phyloP scores from a whole-genome alignment of 108 stramenopile species.

The Cyclotella distinguenda region DNA sequence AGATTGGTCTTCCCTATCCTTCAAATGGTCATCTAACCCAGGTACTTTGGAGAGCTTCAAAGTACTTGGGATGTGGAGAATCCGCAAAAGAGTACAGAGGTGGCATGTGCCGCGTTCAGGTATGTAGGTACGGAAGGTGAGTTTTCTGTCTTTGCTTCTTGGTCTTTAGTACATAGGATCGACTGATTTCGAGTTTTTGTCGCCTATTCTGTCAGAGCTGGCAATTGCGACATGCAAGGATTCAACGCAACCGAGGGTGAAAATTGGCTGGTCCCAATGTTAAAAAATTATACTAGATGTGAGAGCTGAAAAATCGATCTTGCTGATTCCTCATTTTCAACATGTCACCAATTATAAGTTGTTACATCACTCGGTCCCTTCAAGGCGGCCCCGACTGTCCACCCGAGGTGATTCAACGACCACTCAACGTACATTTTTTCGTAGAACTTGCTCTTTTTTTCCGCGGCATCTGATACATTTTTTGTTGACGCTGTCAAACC shows the following conservation, averaged over 20 bases:
- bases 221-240: constrained; percentile 28
- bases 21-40: constrained; percentile 45
- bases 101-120: constrained; percentile 43
- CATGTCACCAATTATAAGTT: no score
- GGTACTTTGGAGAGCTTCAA: constrained; percentile 35
- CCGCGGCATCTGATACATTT: no score
- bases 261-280: constrained; percentile 31
- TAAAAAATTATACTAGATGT: no score
- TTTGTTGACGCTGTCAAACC: no score
- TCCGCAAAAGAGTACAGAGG: constrained; percentile 14
- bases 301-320: no score
- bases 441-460: no score
- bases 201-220: constrained; percentile 37
- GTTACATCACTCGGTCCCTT: no score
- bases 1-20: constrained; percentile 36
- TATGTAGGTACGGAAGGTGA: constrained; percentile 29
- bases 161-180: background rate
- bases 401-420: no score
- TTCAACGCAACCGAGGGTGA: constrained; percentile 19
- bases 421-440: no score
- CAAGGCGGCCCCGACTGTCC: no score
- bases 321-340: no score
- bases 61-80: constrained; percentile 46
- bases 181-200: no score
- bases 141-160: background rate